Conservation (phyloP, 768 basidiomycete genomes). For the Russula abietina region DNA sequence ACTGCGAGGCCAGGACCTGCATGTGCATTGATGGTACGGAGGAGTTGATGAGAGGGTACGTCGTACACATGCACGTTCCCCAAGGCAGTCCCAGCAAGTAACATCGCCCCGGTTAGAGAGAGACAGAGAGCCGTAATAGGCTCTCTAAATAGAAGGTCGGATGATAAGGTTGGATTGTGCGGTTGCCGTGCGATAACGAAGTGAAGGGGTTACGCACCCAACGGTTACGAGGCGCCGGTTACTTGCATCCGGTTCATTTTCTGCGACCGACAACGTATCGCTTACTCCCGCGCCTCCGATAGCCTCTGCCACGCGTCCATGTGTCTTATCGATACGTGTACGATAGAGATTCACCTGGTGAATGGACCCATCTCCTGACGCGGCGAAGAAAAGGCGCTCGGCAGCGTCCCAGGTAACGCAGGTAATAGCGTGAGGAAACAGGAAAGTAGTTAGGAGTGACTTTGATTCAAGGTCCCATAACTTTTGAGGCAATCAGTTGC, state of each 20-base stretch:
- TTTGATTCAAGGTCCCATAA: conserved; percentile 76
- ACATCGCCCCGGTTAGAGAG: conserved; percentile 68
- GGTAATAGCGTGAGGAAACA: conserved; percentile 72
- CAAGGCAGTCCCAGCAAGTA: conserved; percentile 73
- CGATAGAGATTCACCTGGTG: conserved; percentile 77
- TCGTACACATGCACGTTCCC: conserved; percentile 80
- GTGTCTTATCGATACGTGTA: conserved; percentile 48
- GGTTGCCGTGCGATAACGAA: neutral
- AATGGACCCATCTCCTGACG: conserved; percentile 66
- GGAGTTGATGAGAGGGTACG: conserved; percentile 81
- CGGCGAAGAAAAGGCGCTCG: conserved; percentile 86
- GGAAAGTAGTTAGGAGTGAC: conserved; percentile 77
- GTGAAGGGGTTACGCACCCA: conserved; percentile 42
- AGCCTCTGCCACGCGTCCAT: conserved; percentile 54
- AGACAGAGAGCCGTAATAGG: conserved; percentile 67
- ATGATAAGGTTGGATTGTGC: conserved; percentile 4
- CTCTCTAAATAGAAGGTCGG: conserved; percentile 43
- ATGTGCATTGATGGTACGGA: conserved; percentile 73
- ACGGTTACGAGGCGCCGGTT: conserved; percentile 63
- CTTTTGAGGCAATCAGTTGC: conserved; percentile 35
- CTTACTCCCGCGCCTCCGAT: conserved; percentile 67
- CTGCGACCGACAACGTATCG: conserved; percentile 66
- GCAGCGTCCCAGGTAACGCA: conserved; percentile 72
- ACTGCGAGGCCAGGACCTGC: conserved; percentile 52
- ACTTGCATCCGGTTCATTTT: conserved; percentile 41